Conservation (phyloP, 257 asterid species). For the Salvia miltiorrhiza region DNA sequence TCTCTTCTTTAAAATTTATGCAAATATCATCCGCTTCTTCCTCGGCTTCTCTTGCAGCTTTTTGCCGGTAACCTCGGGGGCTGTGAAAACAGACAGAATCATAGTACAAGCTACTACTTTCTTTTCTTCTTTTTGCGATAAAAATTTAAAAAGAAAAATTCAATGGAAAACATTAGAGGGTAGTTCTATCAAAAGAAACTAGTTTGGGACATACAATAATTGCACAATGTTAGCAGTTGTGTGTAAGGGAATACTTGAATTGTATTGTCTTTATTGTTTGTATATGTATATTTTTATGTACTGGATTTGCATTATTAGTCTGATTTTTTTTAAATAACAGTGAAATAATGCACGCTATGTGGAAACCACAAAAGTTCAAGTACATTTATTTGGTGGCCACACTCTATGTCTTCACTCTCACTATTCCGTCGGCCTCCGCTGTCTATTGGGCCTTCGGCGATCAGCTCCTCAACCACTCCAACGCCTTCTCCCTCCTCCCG, state of each 20-base stretch:
- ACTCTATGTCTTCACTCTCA: conserved; percentile 73
- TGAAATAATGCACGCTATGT: conserved; percentile 95
- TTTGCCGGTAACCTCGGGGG: conserved; percentile 55
- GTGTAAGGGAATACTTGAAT: conserved; percentile 8
- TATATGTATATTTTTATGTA: neutral
- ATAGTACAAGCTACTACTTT: conserved; percentile 21
- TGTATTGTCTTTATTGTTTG: conserved; percentile 19
- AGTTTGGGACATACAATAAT: conserved; percentile 27
- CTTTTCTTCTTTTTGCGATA: conserved; percentile 15
- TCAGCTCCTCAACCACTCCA: conserved; percentile 62
- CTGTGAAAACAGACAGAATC: conserved; percentile 44
- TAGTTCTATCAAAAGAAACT: conserved; percentile 4
- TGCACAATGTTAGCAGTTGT: conserved; percentile 28
- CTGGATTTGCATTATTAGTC: neutral
- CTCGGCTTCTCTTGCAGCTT: conserved; percentile 73
- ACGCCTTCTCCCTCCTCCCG: conserved; percentile 81
- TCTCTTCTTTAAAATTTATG: neutral
- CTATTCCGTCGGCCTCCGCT: conserved; percentile 76
- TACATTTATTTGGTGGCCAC: conserved; percentile 71
- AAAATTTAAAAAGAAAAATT: neutral
- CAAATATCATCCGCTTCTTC: conserved; percentile 26
- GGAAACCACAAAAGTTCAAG: conserved; percentile 89
- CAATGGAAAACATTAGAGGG: neutral
- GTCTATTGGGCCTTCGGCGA: conserved; percentile 91
- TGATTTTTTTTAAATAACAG: conserved; percentile 28